Evolutionary conservation across 2,329 filamentous ascomycete genomes (phyloP), one percentile per base, ranked within the genome.

Genomic region (Hypoxylon sp.): DNA sequence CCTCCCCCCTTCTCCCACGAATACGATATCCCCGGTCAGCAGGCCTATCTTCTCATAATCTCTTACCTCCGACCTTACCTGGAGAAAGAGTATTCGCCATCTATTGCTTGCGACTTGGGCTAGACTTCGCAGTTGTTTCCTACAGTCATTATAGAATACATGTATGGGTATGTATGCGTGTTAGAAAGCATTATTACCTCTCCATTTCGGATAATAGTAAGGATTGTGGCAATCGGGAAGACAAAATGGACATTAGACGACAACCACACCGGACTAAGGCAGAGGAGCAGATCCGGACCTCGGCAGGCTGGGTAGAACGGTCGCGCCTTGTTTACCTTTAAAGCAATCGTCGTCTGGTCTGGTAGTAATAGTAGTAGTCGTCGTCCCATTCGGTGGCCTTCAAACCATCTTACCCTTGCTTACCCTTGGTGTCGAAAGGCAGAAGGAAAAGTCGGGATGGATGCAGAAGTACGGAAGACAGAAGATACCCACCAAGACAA

Each of bases 11-110:
- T 46, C 14, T 14, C 50, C 56, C 18, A 50, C 6, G 33, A 60
- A 24, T n/a, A 28, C 56, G 22, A 50, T 46, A 62, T 58, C 52
- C 52, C 64, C 48, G 69, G 72, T 72, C 72, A 74, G 73, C 63
- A 74, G 72, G 71, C 59, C 59, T 56, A 75, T 73, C 72, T 77
- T 78, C 46, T 78, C 61, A 12, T 68, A 38, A 45, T 72, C 75
- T 76, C 82, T 85, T 85, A 85, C 83, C 83, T 83, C 83, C 83
- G 81, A 84, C 82, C 81, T 84, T 84, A 84, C 83, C 82, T 83
- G 75, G 50, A 42, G 26, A 52, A 59, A 52, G 30, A 65, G 71
- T 32, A 58, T 65, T 65, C 61, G 75, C 64, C 72, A 72, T 69
- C 68, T 73, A 71, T 72, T 71, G 51, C 45, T 58, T 61, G 48